These are phyloP conservation scores for Penicillium lividum DNA, from an alignment of 495 filamentous ascomycete genomes.

Conservation along the genomic window DNA sequence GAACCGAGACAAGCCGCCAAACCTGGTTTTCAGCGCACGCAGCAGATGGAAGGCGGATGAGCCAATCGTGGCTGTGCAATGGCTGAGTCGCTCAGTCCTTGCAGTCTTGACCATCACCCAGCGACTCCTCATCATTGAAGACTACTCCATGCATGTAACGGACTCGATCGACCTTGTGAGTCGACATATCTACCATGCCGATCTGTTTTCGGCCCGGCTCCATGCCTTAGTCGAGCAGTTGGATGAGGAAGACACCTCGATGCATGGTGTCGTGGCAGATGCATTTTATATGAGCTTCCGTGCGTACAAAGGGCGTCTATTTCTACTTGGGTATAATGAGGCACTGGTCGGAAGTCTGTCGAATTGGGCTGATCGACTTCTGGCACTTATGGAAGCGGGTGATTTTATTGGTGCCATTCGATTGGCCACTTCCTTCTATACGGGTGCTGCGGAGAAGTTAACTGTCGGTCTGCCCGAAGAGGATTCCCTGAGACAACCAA, in stretches of 20 bases:
- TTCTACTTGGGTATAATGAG: conserved; percentile 88
- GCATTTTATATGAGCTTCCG: conserved; percentile 98
- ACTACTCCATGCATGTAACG: conserved; percentile 81
- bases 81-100: conserved; percentile 92
- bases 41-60: conserved; percentile 94
- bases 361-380: conserved; percentile 97
- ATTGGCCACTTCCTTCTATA: conserved; percentile 89
- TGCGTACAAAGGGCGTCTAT: conserved; percentile 90
- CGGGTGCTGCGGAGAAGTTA: conserved; percentile 82
- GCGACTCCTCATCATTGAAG: conserved; percentile 87
- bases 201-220: conserved; percentile 83
- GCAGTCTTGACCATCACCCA: conserved; percentile 92
- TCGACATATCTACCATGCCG: conserved; percentile 88
- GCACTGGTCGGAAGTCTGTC: conserved; percentile 85
- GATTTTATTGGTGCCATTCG: conserved; percentile 89
- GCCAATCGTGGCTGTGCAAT: conserved; percentile 94
- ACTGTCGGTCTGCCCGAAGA: conserved; percentile 94
- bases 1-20: conserved; percentile 67
- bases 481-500: conserved; percentile 66
- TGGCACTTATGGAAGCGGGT: conserved; percentile 92
- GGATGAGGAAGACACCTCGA: conserved; percentile 81
- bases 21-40: conserved; percentile 75
- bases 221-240: conserved; percentile 81
- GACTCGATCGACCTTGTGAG: conserved; percentile 91
- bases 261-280: conserved; percentile 96